Percentiles rank a stretch among this genome's conserved stretches.
Conservation (phyloP, 306 rosid genomes). For the Malus orientalis region DNA sequence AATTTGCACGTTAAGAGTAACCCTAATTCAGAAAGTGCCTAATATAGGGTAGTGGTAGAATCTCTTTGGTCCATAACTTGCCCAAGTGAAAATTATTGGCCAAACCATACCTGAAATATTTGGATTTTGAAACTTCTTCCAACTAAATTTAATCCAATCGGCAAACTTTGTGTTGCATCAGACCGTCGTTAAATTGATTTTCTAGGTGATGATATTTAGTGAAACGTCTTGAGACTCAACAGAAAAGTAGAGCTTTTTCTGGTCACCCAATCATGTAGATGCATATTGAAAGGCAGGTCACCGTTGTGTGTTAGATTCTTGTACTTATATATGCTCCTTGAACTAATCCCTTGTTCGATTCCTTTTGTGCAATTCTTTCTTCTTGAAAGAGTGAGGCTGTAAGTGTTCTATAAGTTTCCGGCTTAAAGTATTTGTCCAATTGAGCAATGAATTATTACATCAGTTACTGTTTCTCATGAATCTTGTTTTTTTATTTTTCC, state of each 20-base stretch:
- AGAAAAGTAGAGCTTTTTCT: background rate
- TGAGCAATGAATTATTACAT: background rate
- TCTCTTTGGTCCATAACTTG: background rate
- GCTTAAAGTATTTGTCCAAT: background rate
- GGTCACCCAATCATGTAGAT: background rate
- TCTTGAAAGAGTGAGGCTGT: background rate
- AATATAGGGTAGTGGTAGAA: background rate
- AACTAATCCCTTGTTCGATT: background rate
- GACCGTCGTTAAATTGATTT: background rate
- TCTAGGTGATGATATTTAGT: conserved; percentile 16
- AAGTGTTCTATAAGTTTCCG: background rate
- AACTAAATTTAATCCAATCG: background rate
- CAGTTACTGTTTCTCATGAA: background rate
- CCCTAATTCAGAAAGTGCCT: too few relatives aligned
- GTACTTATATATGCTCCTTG: background rate
- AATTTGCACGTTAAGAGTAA: background rate
- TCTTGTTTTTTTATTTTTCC: background rate
- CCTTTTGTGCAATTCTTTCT: background rate
- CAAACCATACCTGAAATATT: background rate
- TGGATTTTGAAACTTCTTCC: background rate
- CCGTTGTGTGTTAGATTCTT: background rate
- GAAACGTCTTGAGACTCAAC: conserved; percentile 1
- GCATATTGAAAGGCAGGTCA: background rate
- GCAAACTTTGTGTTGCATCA: background rate
- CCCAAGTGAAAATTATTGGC: background rate